Percentiles rank a stretch among this genome's conserved stretches.
These are phyloP conservation scores for Phytopythium oedochilum DNA, from an alignment of 352 stramenopile species.

Conservation along the genomic window DNA sequence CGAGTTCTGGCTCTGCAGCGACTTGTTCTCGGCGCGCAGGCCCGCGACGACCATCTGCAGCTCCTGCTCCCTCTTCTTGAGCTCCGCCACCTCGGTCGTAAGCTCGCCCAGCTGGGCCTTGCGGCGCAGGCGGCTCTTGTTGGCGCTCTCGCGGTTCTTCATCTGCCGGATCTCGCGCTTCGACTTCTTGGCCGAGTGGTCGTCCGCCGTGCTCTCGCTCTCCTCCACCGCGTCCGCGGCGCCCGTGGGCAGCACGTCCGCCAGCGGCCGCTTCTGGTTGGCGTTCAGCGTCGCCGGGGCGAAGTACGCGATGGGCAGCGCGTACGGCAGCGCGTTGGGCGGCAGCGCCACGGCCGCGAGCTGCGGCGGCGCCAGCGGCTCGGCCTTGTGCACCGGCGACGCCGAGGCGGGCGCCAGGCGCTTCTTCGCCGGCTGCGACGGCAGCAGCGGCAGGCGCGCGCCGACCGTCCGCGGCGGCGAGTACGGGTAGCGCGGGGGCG, in stretches of 20 bases:
- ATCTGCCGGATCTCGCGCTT: conserved; percentile 84
- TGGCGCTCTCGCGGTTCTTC: conserved; percentile 86
- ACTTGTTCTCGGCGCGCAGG: conserved; percentile 75
- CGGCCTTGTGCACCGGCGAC: neutral
- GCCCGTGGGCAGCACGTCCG: conserved; percentile 33
- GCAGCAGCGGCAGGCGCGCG: neutral
- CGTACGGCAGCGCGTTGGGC: conserved; percentile 35
- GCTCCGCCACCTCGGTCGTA: conserved; percentile 46
- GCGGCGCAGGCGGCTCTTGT: conserved; percentile 68
- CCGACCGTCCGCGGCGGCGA: neutral
- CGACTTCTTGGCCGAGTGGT: conserved; percentile 48
- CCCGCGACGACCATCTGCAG: conserved; percentile 63
- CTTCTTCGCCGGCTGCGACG: neutral
- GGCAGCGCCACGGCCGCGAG: conserved; percentile 11
- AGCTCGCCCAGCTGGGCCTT: conserved; percentile 70
- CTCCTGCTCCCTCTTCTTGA: conserved; percentile 66
- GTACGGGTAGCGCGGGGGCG: neutral
- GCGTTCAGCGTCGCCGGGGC: conserved; percentile 14
- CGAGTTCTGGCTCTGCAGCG: conserved; percentile 67
- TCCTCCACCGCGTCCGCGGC: neutral
- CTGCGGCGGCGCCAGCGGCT: conserved; percentile 6
- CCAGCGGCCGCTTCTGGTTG: conserved; percentile 54
- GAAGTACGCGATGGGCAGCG: conserved; percentile 62
- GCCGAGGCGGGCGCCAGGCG: neutral
- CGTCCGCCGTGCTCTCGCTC: conserved; percentile 1